Evolutionary conservation across 495 filamentous ascomycete species (phyloP).

Genomic region (Aspergillus homomorphus): DNA sequence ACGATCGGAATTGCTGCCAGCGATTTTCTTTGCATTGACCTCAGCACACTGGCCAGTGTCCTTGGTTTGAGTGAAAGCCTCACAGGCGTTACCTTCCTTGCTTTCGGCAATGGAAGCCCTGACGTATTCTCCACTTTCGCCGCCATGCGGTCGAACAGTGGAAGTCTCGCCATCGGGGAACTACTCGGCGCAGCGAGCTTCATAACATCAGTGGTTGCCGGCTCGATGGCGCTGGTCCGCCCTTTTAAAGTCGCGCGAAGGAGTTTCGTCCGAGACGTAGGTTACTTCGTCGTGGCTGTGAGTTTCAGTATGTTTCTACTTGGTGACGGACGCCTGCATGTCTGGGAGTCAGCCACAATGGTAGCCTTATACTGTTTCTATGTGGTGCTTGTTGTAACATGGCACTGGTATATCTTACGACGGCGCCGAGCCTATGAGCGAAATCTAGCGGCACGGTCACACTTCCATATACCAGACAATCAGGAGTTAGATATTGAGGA

Average conservation of each 20-base stretch:
- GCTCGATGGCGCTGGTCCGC: constrained; percentile 94
- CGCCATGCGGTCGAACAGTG: constrained; percentile 94
- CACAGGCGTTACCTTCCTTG: constrained; percentile 94
- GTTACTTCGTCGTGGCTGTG: constrained; percentile 87
- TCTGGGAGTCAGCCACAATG: constrained; percentile 91
- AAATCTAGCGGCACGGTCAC: constrained; percentile 67
- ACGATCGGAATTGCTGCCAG: constrained; percentile 98
- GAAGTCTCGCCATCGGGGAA: constrained; percentile 92
- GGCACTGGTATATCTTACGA: constrained; percentile 81
- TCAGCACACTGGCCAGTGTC: constrained; percentile 84
- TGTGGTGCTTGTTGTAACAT: constrained; percentile 79
- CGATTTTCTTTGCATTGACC: constrained; percentile 96
- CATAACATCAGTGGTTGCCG: constrained; percentile 94
- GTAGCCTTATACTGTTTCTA: constrained; percentile 91
- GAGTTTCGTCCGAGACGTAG: constrained; percentile 88
- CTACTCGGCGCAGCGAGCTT: constrained; percentile 94
- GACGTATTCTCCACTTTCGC: constrained; percentile 99
- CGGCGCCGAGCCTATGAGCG: constrained; percentile 56
- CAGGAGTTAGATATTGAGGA: constrained; percentile 67
- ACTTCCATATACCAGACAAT: constrained; percentile 67
- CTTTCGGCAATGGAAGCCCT: constrained; percentile 98
- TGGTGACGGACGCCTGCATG: constrained; percentile 74
- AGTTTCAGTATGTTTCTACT: constrained; percentile 85
- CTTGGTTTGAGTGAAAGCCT: constrained; percentile 93
- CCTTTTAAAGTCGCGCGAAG: constrained; percentile 87